phyloP scores from a whole-genome alignment of 106 monocot genomes.

The Acorus gramineus region DNA sequence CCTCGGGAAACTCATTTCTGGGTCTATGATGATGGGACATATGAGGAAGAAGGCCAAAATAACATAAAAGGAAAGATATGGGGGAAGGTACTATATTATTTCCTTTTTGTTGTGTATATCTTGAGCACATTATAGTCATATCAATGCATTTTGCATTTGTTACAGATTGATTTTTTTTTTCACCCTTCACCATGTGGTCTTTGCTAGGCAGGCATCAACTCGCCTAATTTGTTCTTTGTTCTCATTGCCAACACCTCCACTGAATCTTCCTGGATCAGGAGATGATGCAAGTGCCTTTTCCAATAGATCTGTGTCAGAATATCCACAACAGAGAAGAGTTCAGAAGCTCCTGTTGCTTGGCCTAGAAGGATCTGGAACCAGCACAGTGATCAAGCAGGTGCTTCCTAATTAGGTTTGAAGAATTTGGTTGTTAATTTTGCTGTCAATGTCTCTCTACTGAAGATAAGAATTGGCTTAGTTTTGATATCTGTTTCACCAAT shows the following conservation, averaged over 20 bases:
- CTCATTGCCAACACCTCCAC: constrained; percentile 24
- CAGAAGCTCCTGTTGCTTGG: constrained; percentile 28
- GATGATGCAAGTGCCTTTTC: constrained; percentile 10
- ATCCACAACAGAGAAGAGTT: constrained; percentile 25
- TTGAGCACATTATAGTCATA: too few relatives aligned
- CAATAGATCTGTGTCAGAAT: constrained; percentile 18
- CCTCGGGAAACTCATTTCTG: constrained; percentile 23
- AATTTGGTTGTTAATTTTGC: too few relatives aligned
- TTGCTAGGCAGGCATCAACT: constrained; percentile 23
- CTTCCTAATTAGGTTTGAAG: too few relatives aligned
- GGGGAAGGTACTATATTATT: constrained; percentile 18
- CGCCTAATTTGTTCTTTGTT: constrained; percentile 22
- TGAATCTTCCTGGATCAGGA: constrained; percentile 8
- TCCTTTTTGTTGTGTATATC: too few relatives aligned
- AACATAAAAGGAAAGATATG: constrained; percentile 32
- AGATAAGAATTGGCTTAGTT: too few relatives aligned
- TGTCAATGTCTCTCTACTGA: too few relatives aligned
- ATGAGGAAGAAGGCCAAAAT: constrained; percentile 32
- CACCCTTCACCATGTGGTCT: neutral
- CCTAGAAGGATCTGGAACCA: constrained; percentile 25
- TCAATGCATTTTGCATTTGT: too few relatives aligned
- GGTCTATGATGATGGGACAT: constrained; percentile 35
- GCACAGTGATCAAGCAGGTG: constrained; percentile 31
- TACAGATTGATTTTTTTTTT: neutral
- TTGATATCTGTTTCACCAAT: too few relatives aligned